Evolutionary conservation across 306 rosid species (phyloP).

Genomic region (Urtica urens): DNA sequence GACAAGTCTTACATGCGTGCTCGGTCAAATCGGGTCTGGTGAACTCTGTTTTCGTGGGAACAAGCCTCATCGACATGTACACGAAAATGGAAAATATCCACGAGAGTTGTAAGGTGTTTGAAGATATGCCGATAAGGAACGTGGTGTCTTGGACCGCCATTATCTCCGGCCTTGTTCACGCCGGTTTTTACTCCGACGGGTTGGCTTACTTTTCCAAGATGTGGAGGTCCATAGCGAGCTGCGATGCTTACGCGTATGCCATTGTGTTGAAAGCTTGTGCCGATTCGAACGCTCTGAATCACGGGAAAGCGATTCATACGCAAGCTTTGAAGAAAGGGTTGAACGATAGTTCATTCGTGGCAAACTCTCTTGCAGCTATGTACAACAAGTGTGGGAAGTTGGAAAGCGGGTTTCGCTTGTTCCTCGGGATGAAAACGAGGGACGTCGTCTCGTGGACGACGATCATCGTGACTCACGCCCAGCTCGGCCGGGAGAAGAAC

Average conservation of each 20-base stretch:
- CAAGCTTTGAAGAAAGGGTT: slow-evolving; percentile 58
- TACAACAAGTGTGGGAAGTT: slow-evolving; percentile 68
- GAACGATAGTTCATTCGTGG: slow-evolving; percentile 48
- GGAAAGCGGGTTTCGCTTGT: slow-evolving; percentile 44
- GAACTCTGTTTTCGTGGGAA: slow-evolving; percentile 61
- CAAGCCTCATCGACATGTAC: slow-evolving; percentile 59
- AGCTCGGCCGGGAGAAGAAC: slow-evolving; percentile 42
- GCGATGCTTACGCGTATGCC: slow-evolving; percentile 47
- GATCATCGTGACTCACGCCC: slow-evolving; percentile 36
- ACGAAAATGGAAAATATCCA: slow-evolving; percentile 50
- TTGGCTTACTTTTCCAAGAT: slow-evolving; percentile 54
- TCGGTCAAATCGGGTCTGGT: slow-evolving; percentile 47
- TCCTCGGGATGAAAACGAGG: slow-evolving; percentile 37
- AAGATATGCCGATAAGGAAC: slow-evolving; percentile 42
- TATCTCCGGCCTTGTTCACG: slow-evolving; percentile 63
- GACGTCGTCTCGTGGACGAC: slow-evolving; percentile 85
- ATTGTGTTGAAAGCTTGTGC: slow-evolving; percentile 68
- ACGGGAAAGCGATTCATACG: slow-evolving; percentile 54
- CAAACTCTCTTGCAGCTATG: slow-evolving; percentile 56
- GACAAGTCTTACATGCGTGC: slow-evolving; percentile 48
- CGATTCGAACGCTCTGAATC: slow-evolving; percentile 37
- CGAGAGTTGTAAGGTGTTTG: slow-evolving; percentile 43
- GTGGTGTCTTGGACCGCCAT: slow-evolving; percentile 64
- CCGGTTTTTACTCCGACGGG: slow-evolving; percentile 38
- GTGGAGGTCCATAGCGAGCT: slow-evolving; percentile 61